Evolutionary conservation across 495 filamentous ascomycete genomes (phyloP), one percentile per base, ranked within the genome.

Genomic region (Aspergillus cristatus): DNA sequence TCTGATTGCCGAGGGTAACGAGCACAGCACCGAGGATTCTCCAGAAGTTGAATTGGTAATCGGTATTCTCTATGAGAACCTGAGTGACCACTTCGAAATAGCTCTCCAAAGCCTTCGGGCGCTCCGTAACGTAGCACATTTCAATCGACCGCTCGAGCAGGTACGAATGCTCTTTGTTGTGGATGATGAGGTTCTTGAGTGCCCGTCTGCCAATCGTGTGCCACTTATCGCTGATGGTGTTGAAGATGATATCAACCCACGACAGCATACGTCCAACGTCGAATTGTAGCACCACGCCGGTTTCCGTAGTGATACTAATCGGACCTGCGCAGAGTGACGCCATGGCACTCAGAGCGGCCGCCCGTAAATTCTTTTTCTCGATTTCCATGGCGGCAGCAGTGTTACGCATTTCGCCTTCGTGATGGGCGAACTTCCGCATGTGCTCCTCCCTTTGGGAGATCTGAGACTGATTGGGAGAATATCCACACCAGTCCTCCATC

Each of bases 401-500:
- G 14, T 78, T 84, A 5, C 79, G 79, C 46, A 81, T 71, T 46
- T 86, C 85, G 7, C 79, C 77, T 33, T 84, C 77, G 25, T 71
- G 68, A 37, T 76, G 72, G 32, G 87, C 68, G 14, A 81, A 82
- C 47, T 86, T 82, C 41, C 84, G 70, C 84, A 96, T 93, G 32
- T 72, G 81, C 37, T 94, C 83, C 67, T 96, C 91, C 38, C 87
- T 71, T 40, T 84, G 77, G 12, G 78, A 75, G 25, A 94, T 85
- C 40, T 88, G 82, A 22, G 65, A 61, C 51, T 89, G 88, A 55
- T 96, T 94, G 5, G 91, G 86, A 0, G 91, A 94, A 56, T 91
- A 93, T 0, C 93, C 91, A 62, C 93, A 97, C 91, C 91, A 98
- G 39, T 97, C 90, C 55, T 97, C 90, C 88, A 98, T 97, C 22